Percentiles rank a stretch among this genome's conserved stretches.
These are phyloP conservation scores for Leishmania martiniquensis DNA, from an alignment of 208 protist species.

Conservation along the genomic window DNA sequence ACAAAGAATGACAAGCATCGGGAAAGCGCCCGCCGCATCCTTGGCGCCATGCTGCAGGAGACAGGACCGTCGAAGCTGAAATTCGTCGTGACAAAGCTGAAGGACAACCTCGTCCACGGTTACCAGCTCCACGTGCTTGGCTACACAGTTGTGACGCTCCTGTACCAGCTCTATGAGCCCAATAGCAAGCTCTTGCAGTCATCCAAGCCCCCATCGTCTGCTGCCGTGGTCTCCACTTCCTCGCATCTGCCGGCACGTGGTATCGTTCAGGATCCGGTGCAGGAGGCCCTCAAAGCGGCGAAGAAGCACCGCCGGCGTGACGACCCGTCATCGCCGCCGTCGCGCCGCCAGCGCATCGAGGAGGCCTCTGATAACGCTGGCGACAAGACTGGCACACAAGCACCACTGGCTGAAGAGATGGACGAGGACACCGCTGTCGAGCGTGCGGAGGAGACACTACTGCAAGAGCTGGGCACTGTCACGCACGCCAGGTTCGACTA, in stretches of 20 bases:
- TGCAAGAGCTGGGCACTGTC: slow-evolving; percentile 33
- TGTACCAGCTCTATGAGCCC: slow-evolving; percentile 90
- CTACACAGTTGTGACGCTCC: slow-evolving; percentile 90
- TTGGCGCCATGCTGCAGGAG: slow-evolving; percentile 84
- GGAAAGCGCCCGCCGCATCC: slow-evolving; percentile 80
- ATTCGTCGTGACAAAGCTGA: slow-evolving; percentile 85
- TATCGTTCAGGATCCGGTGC: slow-evolving; percentile 26
- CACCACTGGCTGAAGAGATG: slow-evolving; percentile 3
- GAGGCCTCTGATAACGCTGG: slow-evolving; percentile 11
- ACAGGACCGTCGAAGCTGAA: slow-evolving; percentile 81
- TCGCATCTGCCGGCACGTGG: neutral
- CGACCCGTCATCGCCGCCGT: slow-evolving; percentile 7
- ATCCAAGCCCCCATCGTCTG: neutral
- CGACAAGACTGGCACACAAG: neutral
- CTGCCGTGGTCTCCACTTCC: neutral
- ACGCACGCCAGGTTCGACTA: slow-evolving; percentile 54
- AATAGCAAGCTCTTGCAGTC: slow-evolving; percentile 47
- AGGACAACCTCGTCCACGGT: slow-evolving; percentile 88
- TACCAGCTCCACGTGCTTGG: slow-evolving; percentile 94
- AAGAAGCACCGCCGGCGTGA: slow-evolving; percentile 23
- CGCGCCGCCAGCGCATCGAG: slow-evolving; percentile 16
- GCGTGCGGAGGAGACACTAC: slow-evolving; percentile 49
- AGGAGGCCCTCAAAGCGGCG: slow-evolving; percentile 36
- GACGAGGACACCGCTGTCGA: slow-evolving; percentile 42
- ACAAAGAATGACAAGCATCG: slow-evolving; percentile 91